Percentiles rank a stretch among this genome's conserved stretches.
phyloP scores from a whole-genome alignment of 2,329 filamentous ascomycete genomes.

The Neodidymelliopsis sp. region DNA sequence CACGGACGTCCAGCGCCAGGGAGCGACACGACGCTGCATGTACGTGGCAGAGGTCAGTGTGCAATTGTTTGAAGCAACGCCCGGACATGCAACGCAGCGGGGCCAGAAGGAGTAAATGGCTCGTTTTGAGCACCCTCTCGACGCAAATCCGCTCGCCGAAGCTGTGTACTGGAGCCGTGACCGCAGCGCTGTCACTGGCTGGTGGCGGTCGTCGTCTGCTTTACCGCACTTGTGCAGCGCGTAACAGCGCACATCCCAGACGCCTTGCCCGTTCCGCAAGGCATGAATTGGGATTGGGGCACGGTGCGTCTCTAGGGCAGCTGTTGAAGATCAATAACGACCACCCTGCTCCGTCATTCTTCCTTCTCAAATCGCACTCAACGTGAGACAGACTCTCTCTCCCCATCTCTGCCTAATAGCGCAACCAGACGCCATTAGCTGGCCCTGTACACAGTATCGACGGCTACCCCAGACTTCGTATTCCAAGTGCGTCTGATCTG shows the following conservation, averaged over 20 bases:
- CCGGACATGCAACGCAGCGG: not conserved
- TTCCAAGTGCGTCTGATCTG: conserved; percentile 1
- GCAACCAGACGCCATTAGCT: not conserved
- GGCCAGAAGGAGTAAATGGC: conserved; percentile 4
- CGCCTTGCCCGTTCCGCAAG: conserved; percentile 16
- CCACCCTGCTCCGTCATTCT: conserved; percentile 4
- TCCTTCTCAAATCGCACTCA: conserved; percentile 1
- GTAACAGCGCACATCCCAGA: conserved; percentile 2
- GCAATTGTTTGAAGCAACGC: conserved; percentile 3
- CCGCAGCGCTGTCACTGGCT: conserved; percentile 3
- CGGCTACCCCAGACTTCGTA: not conserved
- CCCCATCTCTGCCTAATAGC: not conserved
- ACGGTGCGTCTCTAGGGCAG: conserved; percentile 15
- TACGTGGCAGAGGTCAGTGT: conserved; percentile 9
- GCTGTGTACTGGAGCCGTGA: not conserved
- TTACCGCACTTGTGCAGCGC: conserved; percentile 1
- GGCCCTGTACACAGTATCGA: not conserved
- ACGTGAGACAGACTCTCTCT: not conserved
- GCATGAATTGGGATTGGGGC: conserved; percentile 14
- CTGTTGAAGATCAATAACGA: conserved; percentile 7
- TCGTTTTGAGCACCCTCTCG: conserved; percentile 4
- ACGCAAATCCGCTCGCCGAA: not conserved
- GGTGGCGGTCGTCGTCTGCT: not conserved
- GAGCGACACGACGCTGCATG: not conserved
- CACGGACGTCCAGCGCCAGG: not conserved